These are phyloP conservation scores for Zangia roseola DNA, from an alignment of 768 basidiomycete species.

Conservation along the genomic window DNA sequence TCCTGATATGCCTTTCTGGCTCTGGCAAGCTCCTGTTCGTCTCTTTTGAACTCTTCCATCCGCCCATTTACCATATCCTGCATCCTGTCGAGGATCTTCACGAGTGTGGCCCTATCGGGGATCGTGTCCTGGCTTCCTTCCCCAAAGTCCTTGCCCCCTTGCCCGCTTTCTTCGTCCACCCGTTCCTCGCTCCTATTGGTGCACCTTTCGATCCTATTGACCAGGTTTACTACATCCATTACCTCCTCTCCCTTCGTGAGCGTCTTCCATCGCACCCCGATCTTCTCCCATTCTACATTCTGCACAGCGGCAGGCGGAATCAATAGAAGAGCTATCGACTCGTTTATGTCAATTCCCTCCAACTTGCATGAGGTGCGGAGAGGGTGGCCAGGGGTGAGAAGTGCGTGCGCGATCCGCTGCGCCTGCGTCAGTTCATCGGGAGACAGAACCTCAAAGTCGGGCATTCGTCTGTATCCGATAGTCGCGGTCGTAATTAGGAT, in stretches of 20 bases:
- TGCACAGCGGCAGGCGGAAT: conserved; percentile 3
- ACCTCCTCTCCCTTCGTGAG: conserved; percentile 2
- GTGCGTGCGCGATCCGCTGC: conserved; percentile 44
- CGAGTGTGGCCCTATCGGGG: conserved; percentile 11
- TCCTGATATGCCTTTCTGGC: conserved; percentile 16
- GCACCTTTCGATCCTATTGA: too few relatives aligned
- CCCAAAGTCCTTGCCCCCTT: background rate
- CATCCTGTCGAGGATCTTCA: conserved; percentile 16
- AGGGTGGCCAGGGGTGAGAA: conserved; percentile 31
- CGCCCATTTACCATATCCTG: conserved; percentile 17
- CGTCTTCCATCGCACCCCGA: conserved; percentile 20
- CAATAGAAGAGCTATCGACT: conserved; percentile 15
- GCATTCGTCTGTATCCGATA: conserved; percentile 45
- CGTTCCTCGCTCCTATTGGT: too few relatives aligned
- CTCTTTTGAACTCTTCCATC: conserved; percentile 11
- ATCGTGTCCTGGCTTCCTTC: background rate
- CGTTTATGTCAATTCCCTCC: conserved; percentile 24
- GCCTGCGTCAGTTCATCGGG: conserved; percentile 40
- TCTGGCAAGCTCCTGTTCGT: conserved; percentile 18
- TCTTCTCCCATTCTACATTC: conserved; percentile 17
- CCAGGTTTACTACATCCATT: too few relatives aligned
- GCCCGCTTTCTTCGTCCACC: background rate
- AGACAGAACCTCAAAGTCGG: conserved; percentile 47
- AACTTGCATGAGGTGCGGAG: conserved; percentile 24
- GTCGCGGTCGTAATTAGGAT: conserved; percentile 52